Conservation (phyloP, 75 land plant genomes). For the Sequoiadendron giganteum region DNA sequence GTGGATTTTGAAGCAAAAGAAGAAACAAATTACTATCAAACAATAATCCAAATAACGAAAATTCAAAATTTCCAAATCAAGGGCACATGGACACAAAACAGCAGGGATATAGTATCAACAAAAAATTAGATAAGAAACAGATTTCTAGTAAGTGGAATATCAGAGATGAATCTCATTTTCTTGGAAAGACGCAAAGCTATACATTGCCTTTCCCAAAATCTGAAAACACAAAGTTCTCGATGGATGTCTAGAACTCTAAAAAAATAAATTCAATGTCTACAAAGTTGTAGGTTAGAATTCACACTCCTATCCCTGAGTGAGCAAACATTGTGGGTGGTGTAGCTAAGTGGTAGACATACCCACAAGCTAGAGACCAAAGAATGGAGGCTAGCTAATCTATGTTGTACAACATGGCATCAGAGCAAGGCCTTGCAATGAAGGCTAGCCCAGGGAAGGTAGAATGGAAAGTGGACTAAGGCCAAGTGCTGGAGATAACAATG, state of each 20-base stretch:
- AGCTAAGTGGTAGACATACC: background rate
- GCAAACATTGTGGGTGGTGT: background rate
- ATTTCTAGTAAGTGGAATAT: background rate
- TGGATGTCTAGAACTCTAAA: background rate
- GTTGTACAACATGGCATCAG: too few relatives aligned
- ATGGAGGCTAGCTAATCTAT: background rate
- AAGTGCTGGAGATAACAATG: background rate
- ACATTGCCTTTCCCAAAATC: background rate
- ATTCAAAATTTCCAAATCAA: background rate
- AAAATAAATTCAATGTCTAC: background rate
- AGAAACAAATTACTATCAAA: background rate
- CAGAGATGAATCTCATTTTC: background rate
- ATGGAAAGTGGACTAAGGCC: too few relatives aligned
- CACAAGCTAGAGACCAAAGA: background rate
- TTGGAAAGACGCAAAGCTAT: background rate
- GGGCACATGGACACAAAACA: background rate
- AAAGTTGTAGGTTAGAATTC: background rate
- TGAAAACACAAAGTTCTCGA: background rate
- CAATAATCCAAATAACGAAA: background rate
- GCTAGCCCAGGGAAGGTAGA: too few relatives aligned
- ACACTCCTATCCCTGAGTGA: background rate
- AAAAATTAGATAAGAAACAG: background rate
- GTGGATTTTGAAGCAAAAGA: background rate
- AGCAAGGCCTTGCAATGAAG: too few relatives aligned
- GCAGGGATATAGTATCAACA: background rate